These are phyloP conservation scores for Phyllosticta ampelicida DNA, from an alignment of 2,329 filamentous ascomycete species.

Conservation along the genomic window DNA sequence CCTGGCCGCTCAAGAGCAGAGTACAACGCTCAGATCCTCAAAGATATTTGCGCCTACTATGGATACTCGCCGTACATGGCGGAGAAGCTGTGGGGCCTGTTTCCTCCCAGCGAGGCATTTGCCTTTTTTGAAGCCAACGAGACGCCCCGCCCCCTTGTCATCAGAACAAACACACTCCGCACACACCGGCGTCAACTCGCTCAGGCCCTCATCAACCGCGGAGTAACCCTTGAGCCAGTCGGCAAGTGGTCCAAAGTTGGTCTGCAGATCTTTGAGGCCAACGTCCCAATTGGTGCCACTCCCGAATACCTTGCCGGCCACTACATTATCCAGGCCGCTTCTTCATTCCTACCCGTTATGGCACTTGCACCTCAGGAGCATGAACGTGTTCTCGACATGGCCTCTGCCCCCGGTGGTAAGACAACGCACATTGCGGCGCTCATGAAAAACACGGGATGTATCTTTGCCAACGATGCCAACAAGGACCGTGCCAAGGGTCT, in stretches of 20 bases:
- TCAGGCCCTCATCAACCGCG: conserved; percentile 87
- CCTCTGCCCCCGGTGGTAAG: conserved; percentile 89
- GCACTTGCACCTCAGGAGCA: conserved; percentile 87
- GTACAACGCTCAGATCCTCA: conserved; percentile 75
- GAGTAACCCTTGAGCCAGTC: conserved; percentile 90
- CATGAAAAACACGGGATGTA: conserved; percentile 93
- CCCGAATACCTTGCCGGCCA: conserved; percentile 95
- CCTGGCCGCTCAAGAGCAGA: conserved; percentile 73
- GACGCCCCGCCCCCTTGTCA: conserved; percentile 82
- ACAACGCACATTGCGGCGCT: conserved; percentile 92
- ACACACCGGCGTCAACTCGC: conserved; percentile 69
- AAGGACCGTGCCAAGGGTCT: conserved; percentile 90
- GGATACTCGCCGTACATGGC: conserved; percentile 92
- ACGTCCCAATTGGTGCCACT: conserved; percentile 79
- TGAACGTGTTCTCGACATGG: conserved; percentile 89
- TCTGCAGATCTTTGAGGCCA: conserved; percentile 88
- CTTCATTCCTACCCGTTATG: conserved; percentile 96
- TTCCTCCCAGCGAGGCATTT: conserved; percentile 86
- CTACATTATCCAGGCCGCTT: conserved; percentile 95
- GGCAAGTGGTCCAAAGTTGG: conserved; percentile 99
- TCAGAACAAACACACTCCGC: conserved; percentile 90
- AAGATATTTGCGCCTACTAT: conserved; percentile 93
- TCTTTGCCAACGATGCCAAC: conserved; percentile 95
- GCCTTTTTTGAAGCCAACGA: conserved; percentile 99
- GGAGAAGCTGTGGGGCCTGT: conserved; percentile 88